Percentiles rank a stretch among this genome's conserved stretches.
These are phyloP conservation scores for Biscutella laevigata DNA, from an alignment of 441 rosid genomes.

Conservation along the genomic window DNA sequence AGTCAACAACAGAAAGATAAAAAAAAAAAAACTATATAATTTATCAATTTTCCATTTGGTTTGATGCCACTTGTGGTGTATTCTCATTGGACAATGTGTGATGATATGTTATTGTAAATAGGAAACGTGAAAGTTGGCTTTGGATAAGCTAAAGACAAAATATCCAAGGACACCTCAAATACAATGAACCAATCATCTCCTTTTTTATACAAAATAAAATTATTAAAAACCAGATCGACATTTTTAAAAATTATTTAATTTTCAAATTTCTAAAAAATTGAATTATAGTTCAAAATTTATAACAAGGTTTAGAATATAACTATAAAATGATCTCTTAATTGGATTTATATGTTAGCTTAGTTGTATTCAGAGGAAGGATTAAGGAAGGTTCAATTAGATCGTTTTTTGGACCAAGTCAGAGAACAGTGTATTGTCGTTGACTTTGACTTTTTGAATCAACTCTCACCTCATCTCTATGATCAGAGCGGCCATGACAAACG, in stretches of 20 bases:
- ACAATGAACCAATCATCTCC: slow-evolving; percentile 17
- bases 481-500: neutral
- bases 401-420: slow-evolving; percentile 4
- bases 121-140: slow-evolving; percentile 8
- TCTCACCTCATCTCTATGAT: neutral
- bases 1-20: slow-evolving; percentile 3
- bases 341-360: no score
- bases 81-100: slow-evolving; percentile 18
- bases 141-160: slow-evolving; percentile 13
- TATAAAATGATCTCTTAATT: no score
- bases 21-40: neutral
- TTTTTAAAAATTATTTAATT: no score
- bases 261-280: no score
- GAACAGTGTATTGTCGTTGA: neutral
- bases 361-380: neutral
- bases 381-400: neutral
- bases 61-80: slow-evolving; percentile 14
- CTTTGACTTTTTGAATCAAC: slow-evolving; percentile 13
- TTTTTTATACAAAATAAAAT: neutral
- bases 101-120: neutral
- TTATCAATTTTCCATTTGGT: slow-evolving; percentile 1
- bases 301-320: no score
- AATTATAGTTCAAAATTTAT: no score
- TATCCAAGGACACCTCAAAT: slow-evolving; percentile 10
- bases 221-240: neutral